Evolutionary conservation across 2,329 filamentous ascomycete species (phyloP).

Genomic region (Chaetomium strumarium): DNA sequence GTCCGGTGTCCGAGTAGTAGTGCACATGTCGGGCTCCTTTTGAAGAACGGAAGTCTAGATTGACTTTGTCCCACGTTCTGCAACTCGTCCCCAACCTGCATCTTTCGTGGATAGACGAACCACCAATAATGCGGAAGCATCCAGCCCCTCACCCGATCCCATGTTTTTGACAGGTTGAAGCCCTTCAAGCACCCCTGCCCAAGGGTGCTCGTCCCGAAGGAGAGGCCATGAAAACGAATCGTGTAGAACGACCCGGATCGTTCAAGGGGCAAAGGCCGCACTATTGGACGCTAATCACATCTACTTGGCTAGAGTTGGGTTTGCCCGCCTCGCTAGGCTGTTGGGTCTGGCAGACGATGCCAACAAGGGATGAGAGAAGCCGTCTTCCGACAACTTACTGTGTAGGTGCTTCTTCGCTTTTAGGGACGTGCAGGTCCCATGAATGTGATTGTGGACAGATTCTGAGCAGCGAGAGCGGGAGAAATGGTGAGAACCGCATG

Average conservation of each 20-base stretch:
- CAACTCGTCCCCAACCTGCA: not conserved
- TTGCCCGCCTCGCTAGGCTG: too few relatives aligned
- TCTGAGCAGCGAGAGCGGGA: conserved; percentile 10
- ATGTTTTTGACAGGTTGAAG: conserved; percentile 11
- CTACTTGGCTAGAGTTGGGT: not conserved
- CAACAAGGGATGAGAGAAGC: too few relatives aligned
- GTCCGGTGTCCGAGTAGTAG: too few relatives aligned
- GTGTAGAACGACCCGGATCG: conserved; percentile 20
- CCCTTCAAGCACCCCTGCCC: conserved; percentile 5
- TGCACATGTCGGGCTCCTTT: not conserved
- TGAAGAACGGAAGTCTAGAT: not conserved
- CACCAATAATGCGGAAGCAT: conserved; percentile 14
- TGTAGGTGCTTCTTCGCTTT: not conserved
- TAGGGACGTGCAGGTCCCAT: conserved; percentile 1
- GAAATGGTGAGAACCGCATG: conserved; percentile 18
- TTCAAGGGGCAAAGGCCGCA: conserved; percentile 5
- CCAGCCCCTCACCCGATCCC: conserved; percentile 18
- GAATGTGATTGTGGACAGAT: conserved; percentile 3
- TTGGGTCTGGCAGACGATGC: too few relatives aligned
- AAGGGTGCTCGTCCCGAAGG: conserved; percentile 9
- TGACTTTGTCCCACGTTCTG: conserved; percentile 2
- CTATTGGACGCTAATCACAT: conserved; percentile 6
- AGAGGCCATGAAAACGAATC: conserved; percentile 13
- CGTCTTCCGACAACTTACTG: too few relatives aligned
- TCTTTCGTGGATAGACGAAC: not conserved